These are phyloP conservation scores for Plasmodium falciparum DNA, from an alignment of 169 alveolate species.

Conservation along the genomic window DNA sequence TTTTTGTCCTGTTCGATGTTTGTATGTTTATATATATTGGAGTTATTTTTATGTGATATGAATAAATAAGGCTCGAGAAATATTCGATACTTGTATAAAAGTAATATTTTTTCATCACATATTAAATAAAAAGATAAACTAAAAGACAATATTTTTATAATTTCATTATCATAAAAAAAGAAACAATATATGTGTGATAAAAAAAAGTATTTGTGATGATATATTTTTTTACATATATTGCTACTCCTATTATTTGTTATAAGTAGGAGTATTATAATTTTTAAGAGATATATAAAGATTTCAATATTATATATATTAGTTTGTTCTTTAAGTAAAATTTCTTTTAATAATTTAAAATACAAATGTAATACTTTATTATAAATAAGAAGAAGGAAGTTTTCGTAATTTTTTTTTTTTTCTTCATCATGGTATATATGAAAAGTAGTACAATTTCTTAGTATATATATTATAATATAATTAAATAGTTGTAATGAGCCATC, in stretches of 20 bases:
- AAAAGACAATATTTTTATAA: constrained; percentile 20
- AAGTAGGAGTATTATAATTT: constrained; percentile 54
- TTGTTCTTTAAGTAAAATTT: constrained; percentile 40
- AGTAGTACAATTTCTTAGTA: constrained; percentile 12
- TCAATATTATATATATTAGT: constrained; percentile 28
- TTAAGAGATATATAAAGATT: constrained; percentile 43
- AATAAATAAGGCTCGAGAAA: constrained; percentile 47
- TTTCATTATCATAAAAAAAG: constrained; percentile 60
- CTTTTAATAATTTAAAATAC: constrained; percentile 44
- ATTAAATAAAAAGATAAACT: constrained; percentile 56
- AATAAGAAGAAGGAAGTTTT: constrained; percentile 8
- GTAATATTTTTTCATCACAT: constrained; percentile 39
- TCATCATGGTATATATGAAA: not conserved
- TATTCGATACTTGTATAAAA: constrained; percentile 37
- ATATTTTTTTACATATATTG: constrained; percentile 62
- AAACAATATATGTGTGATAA: constrained; percentile 58
- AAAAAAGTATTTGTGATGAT: constrained; percentile 38
- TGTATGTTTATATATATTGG: no score
- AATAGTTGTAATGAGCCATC: constrained; percentile 13
- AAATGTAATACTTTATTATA: constrained; percentile 29
- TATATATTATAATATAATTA: constrained; percentile 16
- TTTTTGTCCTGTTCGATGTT: no score
- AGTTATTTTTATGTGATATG: no score
- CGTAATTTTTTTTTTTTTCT: constrained; percentile 3
- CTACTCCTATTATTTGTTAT: constrained; percentile 54